Evolutionary conservation across 2,329 filamentous ascomycete species (phyloP).

Genomic region (Elsinoe australis): DNA sequence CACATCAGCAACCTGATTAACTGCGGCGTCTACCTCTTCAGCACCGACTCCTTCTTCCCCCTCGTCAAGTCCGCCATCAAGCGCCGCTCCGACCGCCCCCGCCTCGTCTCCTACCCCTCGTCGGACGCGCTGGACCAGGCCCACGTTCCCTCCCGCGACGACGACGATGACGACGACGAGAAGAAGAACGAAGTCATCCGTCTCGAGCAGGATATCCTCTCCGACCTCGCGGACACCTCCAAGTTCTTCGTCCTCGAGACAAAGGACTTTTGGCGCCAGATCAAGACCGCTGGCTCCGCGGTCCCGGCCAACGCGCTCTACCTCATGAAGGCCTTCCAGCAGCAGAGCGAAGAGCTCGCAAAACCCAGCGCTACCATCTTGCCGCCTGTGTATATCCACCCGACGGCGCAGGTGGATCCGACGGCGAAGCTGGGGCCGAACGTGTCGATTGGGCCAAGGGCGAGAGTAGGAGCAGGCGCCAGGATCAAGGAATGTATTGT

Average conservation of each 20-base stretch:
- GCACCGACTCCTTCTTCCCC: conserved; percentile 92
- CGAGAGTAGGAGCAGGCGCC: conserved; percentile 71
- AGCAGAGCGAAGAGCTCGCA: conserved; percentile 70
- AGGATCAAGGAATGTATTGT: conserved; percentile 95
- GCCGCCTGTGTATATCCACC: conserved; percentile 90
- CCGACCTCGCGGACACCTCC: conserved; percentile 91
- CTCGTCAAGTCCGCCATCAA: conserved; percentile 92
- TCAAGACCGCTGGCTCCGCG: conserved; percentile 96
- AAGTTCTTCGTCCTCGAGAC: conserved; percentile 98
- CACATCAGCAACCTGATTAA: conserved; percentile 99
- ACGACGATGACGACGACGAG: conserved; percentile 66
- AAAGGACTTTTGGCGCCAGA: conserved; percentile 99
- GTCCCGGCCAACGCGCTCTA: conserved; percentile 96
- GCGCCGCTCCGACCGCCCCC: conserved; percentile 82
- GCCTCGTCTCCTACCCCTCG: conserved; percentile 88
- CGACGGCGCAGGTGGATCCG: conserved; percentile 79
- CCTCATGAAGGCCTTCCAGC: conserved; percentile 86
- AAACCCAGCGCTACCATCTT: conserved; percentile 79
- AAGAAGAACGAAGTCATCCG: conserved; percentile 80
- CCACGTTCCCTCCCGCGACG: conserved; percentile 47
- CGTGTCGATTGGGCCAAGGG: conserved; percentile 90
- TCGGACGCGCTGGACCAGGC: conserved; percentile 74
- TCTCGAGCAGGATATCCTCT: conserved; percentile 92
- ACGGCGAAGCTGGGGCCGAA: conserved; percentile 96
- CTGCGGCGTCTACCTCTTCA: conserved; percentile 97